Evolutionary conservation across 2,329 filamentous ascomycete genomes (phyloP).

Genomic region (Arachnomyces sp.): DNA sequence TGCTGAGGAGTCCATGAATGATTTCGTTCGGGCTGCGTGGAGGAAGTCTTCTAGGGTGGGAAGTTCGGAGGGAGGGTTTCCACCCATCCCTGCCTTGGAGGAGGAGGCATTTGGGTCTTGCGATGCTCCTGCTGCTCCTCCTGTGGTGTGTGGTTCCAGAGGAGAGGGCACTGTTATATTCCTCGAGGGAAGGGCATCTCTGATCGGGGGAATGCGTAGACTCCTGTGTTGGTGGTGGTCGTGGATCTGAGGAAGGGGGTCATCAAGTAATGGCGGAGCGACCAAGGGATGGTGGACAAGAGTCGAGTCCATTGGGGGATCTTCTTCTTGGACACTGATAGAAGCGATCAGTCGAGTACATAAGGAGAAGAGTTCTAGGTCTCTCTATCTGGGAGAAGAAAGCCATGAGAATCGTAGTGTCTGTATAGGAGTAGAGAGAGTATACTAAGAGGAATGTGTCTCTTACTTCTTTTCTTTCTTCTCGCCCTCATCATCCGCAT

Average conservation of each 20-base stretch:
- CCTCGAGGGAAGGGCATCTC: conserved; percentile 36
- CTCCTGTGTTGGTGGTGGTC: conserved; percentile 35
- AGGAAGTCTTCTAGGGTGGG: conserved; percentile 29
- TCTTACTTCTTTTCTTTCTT: too few relatives aligned
- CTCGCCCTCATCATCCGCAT: too few relatives aligned
- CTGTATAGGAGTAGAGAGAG: too few relatives aligned
- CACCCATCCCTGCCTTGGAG: conserved; percentile 15
- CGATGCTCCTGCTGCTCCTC: conserved; percentile 23
- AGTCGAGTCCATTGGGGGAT: conserved; percentile 24
- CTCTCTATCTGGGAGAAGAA: too few relatives aligned
- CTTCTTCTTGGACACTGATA: conserved; percentile 10
- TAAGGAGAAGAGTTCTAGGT: too few relatives aligned
- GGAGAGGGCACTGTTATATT: conserved; percentile 35
- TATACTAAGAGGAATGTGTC: too few relatives aligned
- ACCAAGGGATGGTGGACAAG: conserved; percentile 13
- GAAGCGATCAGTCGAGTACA: conserved; percentile 2
- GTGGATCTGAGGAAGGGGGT: conserved; percentile 30
- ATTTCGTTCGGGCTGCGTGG: conserved; percentile 29
- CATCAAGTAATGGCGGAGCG: conserved; percentile 29
- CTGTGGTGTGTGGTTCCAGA: conserved; percentile 32
- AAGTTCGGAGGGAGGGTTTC: conserved; percentile 28
- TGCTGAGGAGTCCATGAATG: conserved; percentile 24
- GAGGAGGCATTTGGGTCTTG: conserved; percentile 24
- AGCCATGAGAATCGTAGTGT: too few relatives aligned
- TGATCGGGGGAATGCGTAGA: conserved; percentile 41